phyloP scores from a whole-genome alignment of 306 rosid genomes.

The Luffa aegyptiaca region DNA sequence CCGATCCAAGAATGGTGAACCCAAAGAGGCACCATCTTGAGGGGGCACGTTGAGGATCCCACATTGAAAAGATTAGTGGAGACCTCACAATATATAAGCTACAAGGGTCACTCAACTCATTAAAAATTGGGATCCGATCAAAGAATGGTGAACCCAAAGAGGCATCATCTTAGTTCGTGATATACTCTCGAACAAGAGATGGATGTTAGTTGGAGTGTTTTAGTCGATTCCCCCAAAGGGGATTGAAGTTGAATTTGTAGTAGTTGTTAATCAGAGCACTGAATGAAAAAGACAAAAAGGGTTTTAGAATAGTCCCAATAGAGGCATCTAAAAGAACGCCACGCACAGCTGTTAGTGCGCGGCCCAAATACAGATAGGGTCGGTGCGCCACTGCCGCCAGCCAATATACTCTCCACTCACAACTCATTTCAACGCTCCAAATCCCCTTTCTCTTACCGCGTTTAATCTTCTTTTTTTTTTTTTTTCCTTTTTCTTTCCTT shows the following conservation, averaged over 20 bases:
- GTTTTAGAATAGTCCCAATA: background rate
- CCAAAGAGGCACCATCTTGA: no score
- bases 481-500: background rate
- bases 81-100: no score
- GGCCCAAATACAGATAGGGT: background rate
- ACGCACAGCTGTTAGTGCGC: background rate
- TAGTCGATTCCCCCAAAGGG: background rate
- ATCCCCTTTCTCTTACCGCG: background rate
- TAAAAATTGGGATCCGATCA: no score
- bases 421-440: background rate
- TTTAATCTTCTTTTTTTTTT: background rate
- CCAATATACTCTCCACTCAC: background rate
- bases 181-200: no score
- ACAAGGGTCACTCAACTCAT: no score
- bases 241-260: background rate
- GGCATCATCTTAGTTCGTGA: no score
- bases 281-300: background rate
- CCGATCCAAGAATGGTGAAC: no score
- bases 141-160: no score
- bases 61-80: no score
- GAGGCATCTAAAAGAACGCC: background rate
- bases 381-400: background rate
- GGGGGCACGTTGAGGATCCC: no score
- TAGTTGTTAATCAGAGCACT: background rate
- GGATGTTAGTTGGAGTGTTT: no score